These are phyloP conservation scores for Mercurialis annua DNA, from an alignment of 345 rosid genomes.

Conservation along the genomic window DNA sequence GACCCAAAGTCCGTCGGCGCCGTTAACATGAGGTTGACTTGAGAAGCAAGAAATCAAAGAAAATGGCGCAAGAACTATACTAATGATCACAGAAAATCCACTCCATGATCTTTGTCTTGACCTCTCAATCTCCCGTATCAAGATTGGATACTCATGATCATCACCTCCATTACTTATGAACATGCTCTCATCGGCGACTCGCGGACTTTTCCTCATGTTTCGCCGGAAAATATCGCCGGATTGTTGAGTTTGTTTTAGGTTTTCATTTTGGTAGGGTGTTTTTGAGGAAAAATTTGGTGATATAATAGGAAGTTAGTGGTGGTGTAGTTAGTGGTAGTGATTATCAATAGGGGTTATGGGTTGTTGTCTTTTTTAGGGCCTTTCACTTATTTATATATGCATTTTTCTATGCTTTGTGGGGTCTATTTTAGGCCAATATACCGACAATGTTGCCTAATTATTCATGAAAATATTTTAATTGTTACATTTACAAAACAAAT, in stretches of 20 bases:
- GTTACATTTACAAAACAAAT: too few relatives aligned
- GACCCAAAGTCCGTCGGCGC: slow-evolving; percentile 68
- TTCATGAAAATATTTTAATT: too few relatives aligned
- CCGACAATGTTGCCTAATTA: slow-evolving; percentile 40
- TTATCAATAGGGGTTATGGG: slow-evolving; percentile 27
- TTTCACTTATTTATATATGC: neutral
- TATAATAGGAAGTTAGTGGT: slow-evolving; percentile 37
- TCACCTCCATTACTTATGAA: slow-evolving; percentile 24
- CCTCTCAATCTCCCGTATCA: slow-evolving; percentile 11
- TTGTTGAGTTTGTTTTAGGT: neutral
- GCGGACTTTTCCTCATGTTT: slow-evolving; percentile 53
- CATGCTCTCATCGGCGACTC: slow-evolving; percentile 75
- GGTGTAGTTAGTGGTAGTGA: slow-evolving; percentile 42
- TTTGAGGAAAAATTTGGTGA: neutral
- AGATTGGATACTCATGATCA: slow-evolving; percentile 21
- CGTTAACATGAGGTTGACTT: slow-evolving; percentile 57
- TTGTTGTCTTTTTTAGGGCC: slow-evolving; percentile 27
- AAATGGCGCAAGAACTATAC: slow-evolving; percentile 46
- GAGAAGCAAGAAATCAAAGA: slow-evolving; percentile 61
- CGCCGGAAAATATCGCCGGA: slow-evolving; percentile 23
- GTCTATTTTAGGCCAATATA: slow-evolving; percentile 34
- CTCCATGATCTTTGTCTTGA: slow-evolving; percentile 20
- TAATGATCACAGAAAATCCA: slow-evolving; percentile 37
- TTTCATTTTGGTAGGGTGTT: neutral
- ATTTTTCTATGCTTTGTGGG: slow-evolving; percentile 27